Percentiles rank a stretch among this genome's conserved stretches.
Conservation (phyloP, 192 early-diverging fungal genomes). For the Jimgerdemannia lactiflua region DNA sequence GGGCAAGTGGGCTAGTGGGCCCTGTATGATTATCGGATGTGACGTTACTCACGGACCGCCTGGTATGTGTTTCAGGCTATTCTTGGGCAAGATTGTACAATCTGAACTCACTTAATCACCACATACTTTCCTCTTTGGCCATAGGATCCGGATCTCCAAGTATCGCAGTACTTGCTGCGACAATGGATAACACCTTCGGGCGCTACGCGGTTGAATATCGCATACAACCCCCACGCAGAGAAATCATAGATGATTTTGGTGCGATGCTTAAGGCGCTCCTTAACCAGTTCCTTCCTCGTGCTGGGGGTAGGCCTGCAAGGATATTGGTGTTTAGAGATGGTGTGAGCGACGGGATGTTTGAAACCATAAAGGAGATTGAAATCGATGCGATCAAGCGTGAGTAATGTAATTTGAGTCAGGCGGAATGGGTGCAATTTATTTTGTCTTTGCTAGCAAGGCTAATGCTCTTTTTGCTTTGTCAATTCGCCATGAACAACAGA, state of each 20-base stretch:
- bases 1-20: slow-evolving; percentile 64
- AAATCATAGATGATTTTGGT: slow-evolving; percentile 52
- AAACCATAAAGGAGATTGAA: slow-evolving; percentile 61
- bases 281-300: slow-evolving; percentile 47
- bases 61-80: slow-evolving; percentile 28
- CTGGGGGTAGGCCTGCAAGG: slow-evolving; percentile 45
- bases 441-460: no score
- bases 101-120: no score
- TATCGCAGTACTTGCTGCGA: slow-evolving; percentile 14
- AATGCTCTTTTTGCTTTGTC: no score
- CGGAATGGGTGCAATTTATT: no score
- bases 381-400: slow-evolving; percentile 60
- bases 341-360: slow-evolving; percentile 79
- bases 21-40: slow-evolving; percentile 86
- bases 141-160: slow-evolving; percentile 8
- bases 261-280: slow-evolving; percentile 47
- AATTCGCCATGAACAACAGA: slow-evolving; percentile 1
- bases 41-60: slow-evolving; percentile 87
- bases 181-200: slow-evolving; percentile 12
- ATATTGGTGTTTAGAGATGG: slow-evolving; percentile 86
- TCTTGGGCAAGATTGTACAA: no score
- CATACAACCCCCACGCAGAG: slow-evolving; percentile 48
- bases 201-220: slow-evolving; percentile 43
- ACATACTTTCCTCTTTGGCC: background rate
- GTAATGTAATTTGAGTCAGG: background rate